phyloP scores from a whole-genome alignment of 345 rosid species.

The Erucastrum elatum region DNA sequence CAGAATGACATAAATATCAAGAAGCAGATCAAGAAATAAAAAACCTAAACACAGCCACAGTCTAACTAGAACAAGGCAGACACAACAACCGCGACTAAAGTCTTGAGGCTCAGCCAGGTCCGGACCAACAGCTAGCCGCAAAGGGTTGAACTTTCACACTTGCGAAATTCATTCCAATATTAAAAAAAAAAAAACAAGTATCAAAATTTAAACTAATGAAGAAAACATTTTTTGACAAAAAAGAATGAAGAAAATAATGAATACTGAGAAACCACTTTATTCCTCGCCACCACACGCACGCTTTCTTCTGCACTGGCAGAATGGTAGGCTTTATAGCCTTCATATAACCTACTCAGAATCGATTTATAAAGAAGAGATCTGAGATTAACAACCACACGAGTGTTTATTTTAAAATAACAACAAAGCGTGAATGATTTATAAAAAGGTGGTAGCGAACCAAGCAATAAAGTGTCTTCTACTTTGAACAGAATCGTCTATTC shows the following conservation, averaged over 20 bases:
- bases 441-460: conserved; percentile 21
- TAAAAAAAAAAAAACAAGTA: no score
- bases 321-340: conserved; percentile 28
- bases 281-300: conserved; percentile 24
- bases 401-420: conserved; percentile 4
- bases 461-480: conserved; percentile 26
- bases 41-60: no score
- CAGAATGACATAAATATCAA: no score
- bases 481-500: conserved; percentile 1
- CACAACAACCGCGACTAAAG: neutral
- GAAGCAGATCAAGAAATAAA: no score
- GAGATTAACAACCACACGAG: conserved; percentile 36
- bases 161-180: neutral
- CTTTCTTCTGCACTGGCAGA: conserved; percentile 2
- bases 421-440: conserved; percentile 21
- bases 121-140: neutral
- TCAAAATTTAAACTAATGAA: no score
- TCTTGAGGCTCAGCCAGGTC: no score
- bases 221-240: no score
- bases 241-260: conserved; percentile 11
- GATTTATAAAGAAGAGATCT: conserved; percentile 21
- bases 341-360: conserved; percentile 28
- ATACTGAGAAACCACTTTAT: conserved; percentile 15
- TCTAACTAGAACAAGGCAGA: no score
- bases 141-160: neutral